Base-by-base conservation (phyloP, 2,329 filamentous ascomycete species). In the Pseudogymnoascus destructans region DNA sequence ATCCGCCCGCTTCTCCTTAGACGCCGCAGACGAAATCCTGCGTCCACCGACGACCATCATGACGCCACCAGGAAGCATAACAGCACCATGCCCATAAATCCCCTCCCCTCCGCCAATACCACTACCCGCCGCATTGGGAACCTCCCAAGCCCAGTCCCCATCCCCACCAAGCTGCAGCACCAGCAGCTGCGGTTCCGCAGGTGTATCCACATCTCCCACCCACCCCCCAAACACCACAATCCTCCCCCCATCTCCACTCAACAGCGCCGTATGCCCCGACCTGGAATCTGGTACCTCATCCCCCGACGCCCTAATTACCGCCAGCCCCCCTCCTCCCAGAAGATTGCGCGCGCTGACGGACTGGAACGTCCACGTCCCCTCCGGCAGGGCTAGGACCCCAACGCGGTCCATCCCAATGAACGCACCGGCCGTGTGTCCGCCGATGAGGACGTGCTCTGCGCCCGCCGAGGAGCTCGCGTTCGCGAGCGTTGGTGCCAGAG, bases 331-430 rank as follows among this genome's bases (percentile, higher is more conserved):
- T n/a, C 54, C 21, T 23, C 30, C 30, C 15, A n/a, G 17, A 36
- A 15, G 21, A 0, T 79, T 79, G 57, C 74, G 79, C 1, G 71
- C 64, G 23, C 62, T 63, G n/a, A 91, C 81, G 1, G 78, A 75
- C 23, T 95, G 74, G 69, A 92, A 96, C 25, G 82, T 85, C 92
- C 92, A 97, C 57, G 80, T 85, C 67, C 90, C 84, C 66, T 95
- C 86, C 0, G 92, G 92, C 5, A 96, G 75, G 58, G 84, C 91
- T 77, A 91, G 95, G 1, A 96, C 74, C 0, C 90, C 92, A 1
- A 92, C 81, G 42, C 89, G 88, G 59, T 89, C 95, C 86, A 95
- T 96, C 70, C 96, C 95, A 73, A 96, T 85, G 68, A 95, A 96
- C 0, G 90, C 91, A 13, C 75, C 72, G 64, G 82, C 77, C 0